Evolutionary conservation across 1,284 basidiomycete species (phyloP).

Genomic region (Cystobasidium sp.): DNA sequence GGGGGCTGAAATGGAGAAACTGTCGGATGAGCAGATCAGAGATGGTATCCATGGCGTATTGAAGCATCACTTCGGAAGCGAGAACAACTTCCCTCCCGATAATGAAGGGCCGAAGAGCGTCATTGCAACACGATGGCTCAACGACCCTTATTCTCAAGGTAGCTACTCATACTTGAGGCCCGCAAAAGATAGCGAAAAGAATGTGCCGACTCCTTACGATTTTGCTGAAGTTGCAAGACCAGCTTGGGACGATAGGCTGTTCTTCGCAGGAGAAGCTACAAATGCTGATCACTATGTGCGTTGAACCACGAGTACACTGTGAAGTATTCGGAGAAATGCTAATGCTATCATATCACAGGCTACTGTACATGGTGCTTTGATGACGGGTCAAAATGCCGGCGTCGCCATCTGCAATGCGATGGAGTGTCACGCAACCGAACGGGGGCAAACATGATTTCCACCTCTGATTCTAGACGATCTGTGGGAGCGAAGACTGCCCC

Average conservation of each 20-base stretch:
- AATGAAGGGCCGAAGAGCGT: conserved; percentile 44
- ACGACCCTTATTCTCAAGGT: conserved; percentile 50
- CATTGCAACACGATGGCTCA: conserved; percentile 52
- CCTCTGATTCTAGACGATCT: too few relatives aligned
- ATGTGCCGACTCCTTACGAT: conserved; percentile 55
- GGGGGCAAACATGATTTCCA: too few relatives aligned
- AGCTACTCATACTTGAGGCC: conserved; percentile 54
- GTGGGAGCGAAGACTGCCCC: too few relatives aligned
- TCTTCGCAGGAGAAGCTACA: conserved; percentile 58
- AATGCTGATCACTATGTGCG: conserved; percentile 52
- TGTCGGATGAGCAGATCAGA: conserved; percentile 51
- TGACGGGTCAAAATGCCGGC: conserved; percentile 49
- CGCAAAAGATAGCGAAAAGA: conserved; percentile 42
- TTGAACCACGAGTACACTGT: not conserved
- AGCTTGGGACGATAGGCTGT: conserved; percentile 55
- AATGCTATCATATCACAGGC: conserved; percentile 43
- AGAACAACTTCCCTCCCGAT: conserved; percentile 17
- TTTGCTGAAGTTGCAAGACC: conserved; percentile 55
- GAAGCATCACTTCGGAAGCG: conserved; percentile 43
- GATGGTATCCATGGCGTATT: conserved; percentile 52
- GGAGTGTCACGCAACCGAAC: too few relatives aligned
- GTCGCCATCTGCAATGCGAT: conserved; percentile 46
- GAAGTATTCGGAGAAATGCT: not conserved
- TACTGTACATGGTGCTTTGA: conserved; percentile 53
- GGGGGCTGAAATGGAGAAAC: conserved; percentile 53